Evolutionary conservation across 2,329 filamentous ascomycete genomes (phyloP), one percentile per base, ranked within the genome.

Genomic region (Esteya vermicola): DNA sequence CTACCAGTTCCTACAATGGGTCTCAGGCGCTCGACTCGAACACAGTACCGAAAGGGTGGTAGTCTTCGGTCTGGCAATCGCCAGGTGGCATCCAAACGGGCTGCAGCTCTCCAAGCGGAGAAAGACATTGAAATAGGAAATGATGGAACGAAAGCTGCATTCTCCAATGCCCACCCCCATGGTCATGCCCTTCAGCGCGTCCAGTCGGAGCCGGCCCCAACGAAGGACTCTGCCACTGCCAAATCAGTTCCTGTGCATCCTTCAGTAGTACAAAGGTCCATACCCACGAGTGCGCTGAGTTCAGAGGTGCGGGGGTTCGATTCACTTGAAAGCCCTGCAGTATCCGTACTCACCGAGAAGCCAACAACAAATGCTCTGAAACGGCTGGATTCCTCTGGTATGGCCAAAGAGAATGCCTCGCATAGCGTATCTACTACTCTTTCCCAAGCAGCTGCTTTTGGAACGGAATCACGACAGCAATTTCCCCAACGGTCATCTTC

Each of bases 1-100:
- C 63, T 96, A 32, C 83, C 86, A 1, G 73, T 81, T 42, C 77
- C 81, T 18, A 77, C 78, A 1, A 77, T 81, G 57, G 84, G 85
- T 25, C 63, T 98, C 36, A 81, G 91, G 50, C 75, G 91, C 45
- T 95, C 91, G 12, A 98, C 86, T 18, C 75, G 85, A 40, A 98
- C 91, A 6, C 89, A 84, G 21, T 96, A 96, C 57, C 70, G 88
- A 51, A 85, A 77, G 51, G 70, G 84, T 43, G 88, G 88, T 26
- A 95, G 88, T 61, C 58, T 94, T 46, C 79, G 82, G 38, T 84
- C 79, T 48, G 81, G 83, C 20, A 82, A 91, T 44, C 73, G 82
- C 40, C 66, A 76, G 4, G 76, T 81, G 1, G 81, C 85, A 48
- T 81, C 84, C 1, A 85, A 84, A 57, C 74, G 89, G 30, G 67